Conservation (phyloP, 2,329 filamentous ascomycete species). For the Monosporascus sp. region DNA sequence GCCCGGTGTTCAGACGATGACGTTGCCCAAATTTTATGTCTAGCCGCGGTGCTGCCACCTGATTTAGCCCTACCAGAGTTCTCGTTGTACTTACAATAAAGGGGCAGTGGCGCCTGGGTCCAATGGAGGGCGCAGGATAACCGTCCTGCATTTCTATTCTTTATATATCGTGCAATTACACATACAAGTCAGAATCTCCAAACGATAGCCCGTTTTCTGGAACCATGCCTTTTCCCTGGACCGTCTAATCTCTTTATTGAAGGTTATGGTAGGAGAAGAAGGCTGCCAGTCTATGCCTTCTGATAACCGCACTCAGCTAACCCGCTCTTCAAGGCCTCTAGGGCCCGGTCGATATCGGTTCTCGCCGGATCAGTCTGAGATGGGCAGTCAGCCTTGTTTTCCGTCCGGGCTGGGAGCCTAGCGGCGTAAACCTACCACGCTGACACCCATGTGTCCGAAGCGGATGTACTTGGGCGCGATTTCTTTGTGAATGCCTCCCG, state of each 20-base stretch:
- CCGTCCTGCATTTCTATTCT: too few species aligned
- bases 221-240: not conserved
- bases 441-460: conserved; percentile 97
- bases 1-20: too few species aligned
- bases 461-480: conserved; percentile 90
- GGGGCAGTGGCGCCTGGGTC: too few species aligned
- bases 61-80: too few species aligned
- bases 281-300: conserved; percentile 30
- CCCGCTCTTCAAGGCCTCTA: conserved; percentile 69
- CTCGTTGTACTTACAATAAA: too few species aligned
- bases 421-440: conserved; percentile 52
- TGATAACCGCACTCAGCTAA: conserved; percentile 68
- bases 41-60: too few species aligned
- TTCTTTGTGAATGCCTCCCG: conserved; percentile 92
- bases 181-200: not conserved
- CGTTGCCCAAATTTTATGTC: too few species aligned
- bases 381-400: conserved; percentile 12
- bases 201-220: not conserved
- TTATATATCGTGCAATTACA: not conserved
- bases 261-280: not conserved
- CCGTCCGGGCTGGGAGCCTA: not conserved
- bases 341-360: conserved; percentile 76
- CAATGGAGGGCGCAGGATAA: too few species aligned
- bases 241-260: not conserved
- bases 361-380: conserved; percentile 65